phyloP scores from a whole-genome alignment of 2,329 filamentous ascomycete genomes.

The Dactylellina drechsleri region DNA sequence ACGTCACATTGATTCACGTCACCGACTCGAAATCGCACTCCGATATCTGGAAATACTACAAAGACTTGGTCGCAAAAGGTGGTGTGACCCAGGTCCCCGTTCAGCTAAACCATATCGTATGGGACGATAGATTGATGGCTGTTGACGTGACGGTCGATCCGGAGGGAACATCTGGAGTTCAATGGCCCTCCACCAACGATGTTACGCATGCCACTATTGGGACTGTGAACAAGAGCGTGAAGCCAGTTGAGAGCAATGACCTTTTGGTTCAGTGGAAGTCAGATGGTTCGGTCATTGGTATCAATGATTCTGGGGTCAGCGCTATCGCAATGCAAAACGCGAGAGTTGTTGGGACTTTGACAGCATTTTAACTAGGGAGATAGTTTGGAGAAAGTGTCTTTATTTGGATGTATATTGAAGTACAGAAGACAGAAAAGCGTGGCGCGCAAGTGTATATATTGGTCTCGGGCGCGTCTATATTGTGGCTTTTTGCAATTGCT shows the following conservation, averaged over 20 bases:
- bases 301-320: conserved; percentile 3
- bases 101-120: conserved; percentile 76
- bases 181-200: conserved; percentile 74
- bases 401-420: no score
- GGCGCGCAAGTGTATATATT: no score
- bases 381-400: no score
- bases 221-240: conserved; percentile 77
- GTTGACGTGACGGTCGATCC: conserved; percentile 67
- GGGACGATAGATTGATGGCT: conserved; percentile 87
- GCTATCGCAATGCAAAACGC: conserved; percentile 8
- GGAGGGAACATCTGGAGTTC: conserved; percentile 67
- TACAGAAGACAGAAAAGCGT: no score
- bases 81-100: conserved; percentile 73
- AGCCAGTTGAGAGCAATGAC: conserved; percentile 94
- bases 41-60: conserved; percentile 80
- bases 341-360: conserved; percentile 7
- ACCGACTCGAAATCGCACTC: conserved; percentile 70
- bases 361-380: not conserved
- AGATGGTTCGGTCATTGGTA: conserved; percentile 5
- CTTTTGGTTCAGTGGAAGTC: conserved; percentile 75
- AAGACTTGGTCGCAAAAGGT: conserved; percentile 69
- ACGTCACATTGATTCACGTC: conserved; percentile 92
- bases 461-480: no score
- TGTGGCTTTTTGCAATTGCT: no score
- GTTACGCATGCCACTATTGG: conserved; percentile 91